Percentiles rank a stretch among this genome's conserved stretches.
phyloP scores from a whole-genome alignment of 495 filamentous ascomycete species.

The Clavariopsis aquatica region DNA sequence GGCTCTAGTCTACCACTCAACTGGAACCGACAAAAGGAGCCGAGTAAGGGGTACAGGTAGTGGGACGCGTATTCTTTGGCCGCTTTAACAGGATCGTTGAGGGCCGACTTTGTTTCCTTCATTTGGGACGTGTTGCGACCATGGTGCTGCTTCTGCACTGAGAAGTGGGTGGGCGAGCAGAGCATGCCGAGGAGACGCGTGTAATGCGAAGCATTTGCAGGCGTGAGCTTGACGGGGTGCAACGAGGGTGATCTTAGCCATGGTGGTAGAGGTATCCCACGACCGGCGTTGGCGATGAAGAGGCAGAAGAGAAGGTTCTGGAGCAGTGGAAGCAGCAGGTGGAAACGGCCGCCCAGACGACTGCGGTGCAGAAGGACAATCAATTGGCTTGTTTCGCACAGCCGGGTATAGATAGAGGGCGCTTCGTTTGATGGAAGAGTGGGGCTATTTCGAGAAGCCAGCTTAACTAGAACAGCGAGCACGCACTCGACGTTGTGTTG shows the following conservation, averaged over 20 bases:
- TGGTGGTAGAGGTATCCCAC: constrained; percentile 51
- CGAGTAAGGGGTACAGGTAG: constrained; percentile 71
- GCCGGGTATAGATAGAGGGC: constrained; percentile 59
- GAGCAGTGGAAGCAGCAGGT: constrained; percentile 65
- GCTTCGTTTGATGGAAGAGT: constrained; percentile 47
- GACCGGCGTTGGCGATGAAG: constrained; percentile 57
- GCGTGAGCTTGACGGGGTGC: constrained; percentile 42
- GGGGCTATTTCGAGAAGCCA: constrained; percentile 18
- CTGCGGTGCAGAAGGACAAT: constrained; percentile 63
- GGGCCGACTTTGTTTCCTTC: constrained; percentile 25
- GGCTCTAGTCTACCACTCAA: constrained; percentile 57
- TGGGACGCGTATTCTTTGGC: constrained; percentile 74
- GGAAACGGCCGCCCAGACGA: constrained; percentile 68
- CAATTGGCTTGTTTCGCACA: constrained; percentile 60
- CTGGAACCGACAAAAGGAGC: constrained; percentile 68
- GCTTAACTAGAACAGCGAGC: constrained; percentile 15
- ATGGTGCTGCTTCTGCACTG: constrained; percentile 57
- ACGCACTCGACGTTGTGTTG: constrained; percentile 33
- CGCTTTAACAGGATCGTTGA: constrained; percentile 75
- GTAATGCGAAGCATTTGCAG: constrained; percentile 62
- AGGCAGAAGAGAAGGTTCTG: constrained; percentile 65
- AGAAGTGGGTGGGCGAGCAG: constrained; percentile 75
- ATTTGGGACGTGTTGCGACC: constrained; percentile 43
- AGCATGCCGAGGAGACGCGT: constrained; percentile 73
- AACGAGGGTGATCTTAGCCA: constrained; percentile 48